A percentile compares a stretch with the other conserved stretches of the same genome.
phyloP scores from a whole-genome alignment of 306 rosid species.

The Malus asiatica region DNA sequence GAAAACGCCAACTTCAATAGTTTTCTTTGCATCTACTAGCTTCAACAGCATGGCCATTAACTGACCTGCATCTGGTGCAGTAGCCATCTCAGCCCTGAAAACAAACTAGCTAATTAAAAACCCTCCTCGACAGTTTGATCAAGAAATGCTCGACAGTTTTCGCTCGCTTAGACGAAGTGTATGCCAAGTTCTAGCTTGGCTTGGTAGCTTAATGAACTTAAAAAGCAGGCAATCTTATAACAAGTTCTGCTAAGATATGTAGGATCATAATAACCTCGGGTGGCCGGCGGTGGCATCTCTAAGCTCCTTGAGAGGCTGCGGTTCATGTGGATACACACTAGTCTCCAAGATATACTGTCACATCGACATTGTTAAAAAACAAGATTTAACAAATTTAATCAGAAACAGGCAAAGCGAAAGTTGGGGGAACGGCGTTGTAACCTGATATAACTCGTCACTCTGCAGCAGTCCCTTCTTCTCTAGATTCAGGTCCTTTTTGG shows the following conservation, averaged over 20 bases:
- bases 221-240: not conserved
- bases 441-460: conserved; percentile 31
- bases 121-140: not conserved
- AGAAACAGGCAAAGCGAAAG: not conserved
- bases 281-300: conserved; percentile 24
- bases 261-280: not conserved
- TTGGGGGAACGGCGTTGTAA: not conserved
- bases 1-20: conserved; percentile 53
- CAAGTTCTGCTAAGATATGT: not conserved
- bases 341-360: conserved; percentile 53
- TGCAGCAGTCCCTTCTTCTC: conserved; percentile 21
- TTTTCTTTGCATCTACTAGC: conserved; percentile 42
- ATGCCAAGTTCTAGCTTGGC: not conserved
- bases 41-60: conserved; percentile 39
- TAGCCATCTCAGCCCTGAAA: conserved; percentile 33
- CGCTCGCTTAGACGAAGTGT: not conserved
- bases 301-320: conserved; percentile 43
- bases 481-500: not conserved
- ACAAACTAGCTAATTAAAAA: not conserved
- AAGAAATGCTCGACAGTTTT: not conserved
- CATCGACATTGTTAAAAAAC: not conserved
- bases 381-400: not conserved
- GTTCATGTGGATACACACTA: conserved; percentile 58
- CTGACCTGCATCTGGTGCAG: conserved; percentile 45
- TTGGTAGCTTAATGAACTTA: not conserved